Evolutionary conservation across 257 asterid species (phyloP).

Genomic region (Perilla frutescens): DNA sequence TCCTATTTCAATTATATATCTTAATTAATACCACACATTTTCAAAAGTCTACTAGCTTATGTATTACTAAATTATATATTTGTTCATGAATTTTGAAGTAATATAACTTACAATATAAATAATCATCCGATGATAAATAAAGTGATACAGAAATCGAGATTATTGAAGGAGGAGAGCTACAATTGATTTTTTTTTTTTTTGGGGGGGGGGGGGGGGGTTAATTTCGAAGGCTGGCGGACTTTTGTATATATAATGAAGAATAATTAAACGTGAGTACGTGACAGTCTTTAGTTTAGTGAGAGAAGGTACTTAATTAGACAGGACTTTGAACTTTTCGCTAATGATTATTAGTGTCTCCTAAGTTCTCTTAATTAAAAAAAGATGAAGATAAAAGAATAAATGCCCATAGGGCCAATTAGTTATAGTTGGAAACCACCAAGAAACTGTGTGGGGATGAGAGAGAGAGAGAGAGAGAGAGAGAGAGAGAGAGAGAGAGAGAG

Average conservation of each 20-base stretch:
- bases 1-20: no score
- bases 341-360: conserved; percentile 59
- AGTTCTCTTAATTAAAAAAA: conserved; percentile 28
- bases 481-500: conserved; percentile 44
- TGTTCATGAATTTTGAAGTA: background rate
- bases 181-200: no score
- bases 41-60: no score
- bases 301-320: conserved; percentile 43
- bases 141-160: background rate
- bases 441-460: conserved; percentile 24
- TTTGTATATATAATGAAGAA: no score
- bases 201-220: no score
- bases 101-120: no score
- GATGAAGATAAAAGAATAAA: conserved; percentile 21
- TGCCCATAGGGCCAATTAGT: conserved; percentile 19
- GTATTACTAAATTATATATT: no score
- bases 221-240: no score
- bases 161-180: no score
- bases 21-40: no score
- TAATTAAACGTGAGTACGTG: no score
- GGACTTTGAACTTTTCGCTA: conserved; percentile 47
- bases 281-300: conserved; percentile 29
- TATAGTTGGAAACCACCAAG: conserved; percentile 41
- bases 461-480: conserved; percentile 45
- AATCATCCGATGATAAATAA: background rate